Conservation (phyloP, 2,329 filamentous ascomycete species). For the Zasmidium angulare region DNA sequence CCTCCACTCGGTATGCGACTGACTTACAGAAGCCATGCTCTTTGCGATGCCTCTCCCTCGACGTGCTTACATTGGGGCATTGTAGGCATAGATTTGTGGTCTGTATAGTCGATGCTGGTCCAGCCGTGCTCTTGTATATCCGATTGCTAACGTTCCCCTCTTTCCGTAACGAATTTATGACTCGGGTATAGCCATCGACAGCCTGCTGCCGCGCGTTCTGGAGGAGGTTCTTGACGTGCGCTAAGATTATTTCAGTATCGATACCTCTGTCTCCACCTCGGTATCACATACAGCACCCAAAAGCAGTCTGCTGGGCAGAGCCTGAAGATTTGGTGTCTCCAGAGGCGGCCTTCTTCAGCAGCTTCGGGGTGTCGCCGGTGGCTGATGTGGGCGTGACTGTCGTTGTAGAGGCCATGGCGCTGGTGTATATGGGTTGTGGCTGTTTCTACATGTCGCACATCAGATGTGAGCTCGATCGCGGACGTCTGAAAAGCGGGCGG, state of each 20-base stretch:
- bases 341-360: constrained; percentile 35
- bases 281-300: constrained; percentile 20
- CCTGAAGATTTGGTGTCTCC: constrained; percentile 37
- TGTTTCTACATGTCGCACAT: not conserved
- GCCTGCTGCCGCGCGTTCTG: constrained; percentile 67
- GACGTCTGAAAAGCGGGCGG: too few relatives aligned
- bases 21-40: constrained; percentile 69
- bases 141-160: constrained; percentile 65
- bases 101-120: constrained; percentile 22
- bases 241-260: constrained; percentile 47
- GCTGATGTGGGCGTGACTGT: constrained; percentile 41
- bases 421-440: not conserved
- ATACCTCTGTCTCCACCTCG: not conserved
- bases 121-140: constrained; percentile 55
- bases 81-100: constrained; percentile 66
- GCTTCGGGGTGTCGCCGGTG: constrained; percentile 41
- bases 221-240: constrained; percentile 70
- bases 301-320: constrained; percentile 32
- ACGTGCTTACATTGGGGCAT: constrained; percentile 67
- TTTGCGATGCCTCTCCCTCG: constrained; percentile 71
- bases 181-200: constrained; percentile 69
- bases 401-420: constrained; percentile 30
- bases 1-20: not conserved
- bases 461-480: too few relatives aligned
- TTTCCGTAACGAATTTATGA: constrained; percentile 71